Evolutionary conservation across 495 filamentous ascomycete species (phyloP).

Genomic region (Ascobolus immersus): DNA sequence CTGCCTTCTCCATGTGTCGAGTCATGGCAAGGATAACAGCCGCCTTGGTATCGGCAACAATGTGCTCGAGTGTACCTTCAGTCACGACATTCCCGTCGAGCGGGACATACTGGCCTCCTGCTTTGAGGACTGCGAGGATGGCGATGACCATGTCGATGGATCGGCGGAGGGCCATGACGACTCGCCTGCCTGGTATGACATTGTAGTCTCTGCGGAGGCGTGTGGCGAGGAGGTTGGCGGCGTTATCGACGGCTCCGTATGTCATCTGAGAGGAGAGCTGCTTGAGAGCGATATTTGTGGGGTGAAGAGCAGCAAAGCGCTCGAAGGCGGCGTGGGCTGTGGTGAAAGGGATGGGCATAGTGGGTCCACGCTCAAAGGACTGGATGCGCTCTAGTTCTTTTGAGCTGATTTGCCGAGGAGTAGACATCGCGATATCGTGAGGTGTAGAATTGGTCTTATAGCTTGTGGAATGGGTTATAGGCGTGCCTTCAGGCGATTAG

Average conservation of each 20-base stretch:
- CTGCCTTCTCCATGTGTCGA: too few relatives aligned
- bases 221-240: slow-evolving; percentile 16
- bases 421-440: too few relatives aligned
- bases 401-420: too few relatives aligned
- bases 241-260: slow-evolving; percentile 16
- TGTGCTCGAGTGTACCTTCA: slow-evolving; percentile 14
- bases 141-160: slow-evolving; percentile 17
- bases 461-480: too few relatives aligned
- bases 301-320: slow-evolving; percentile 10
- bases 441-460: too few relatives aligned
- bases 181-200: slow-evolving; percentile 12
- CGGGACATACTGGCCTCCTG: too few relatives aligned
- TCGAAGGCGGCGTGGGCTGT: slow-evolving; percentile 17
- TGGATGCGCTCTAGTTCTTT: slow-evolving; percentile 12
- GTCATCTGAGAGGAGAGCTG: slow-evolving; percentile 15
- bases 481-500: too few relatives aligned
- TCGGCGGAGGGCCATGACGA: slow-evolving; percentile 15
- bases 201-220: slow-evolving; percentile 11
- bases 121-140: too few relatives aligned
- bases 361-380: slow-evolving; percentile 13
- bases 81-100: slow-evolving; percentile 19
- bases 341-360: slow-evolving; percentile 9
- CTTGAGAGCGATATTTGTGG: slow-evolving; percentile 13
- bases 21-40: neutral
- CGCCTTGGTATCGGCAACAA: slow-evolving; percentile 12